Evolutionary conservation across 2,329 filamentous ascomycete species (phyloP), one percentile per base, ranked within the genome.

Genomic region (Sclerotinia glacialis): DNA sequence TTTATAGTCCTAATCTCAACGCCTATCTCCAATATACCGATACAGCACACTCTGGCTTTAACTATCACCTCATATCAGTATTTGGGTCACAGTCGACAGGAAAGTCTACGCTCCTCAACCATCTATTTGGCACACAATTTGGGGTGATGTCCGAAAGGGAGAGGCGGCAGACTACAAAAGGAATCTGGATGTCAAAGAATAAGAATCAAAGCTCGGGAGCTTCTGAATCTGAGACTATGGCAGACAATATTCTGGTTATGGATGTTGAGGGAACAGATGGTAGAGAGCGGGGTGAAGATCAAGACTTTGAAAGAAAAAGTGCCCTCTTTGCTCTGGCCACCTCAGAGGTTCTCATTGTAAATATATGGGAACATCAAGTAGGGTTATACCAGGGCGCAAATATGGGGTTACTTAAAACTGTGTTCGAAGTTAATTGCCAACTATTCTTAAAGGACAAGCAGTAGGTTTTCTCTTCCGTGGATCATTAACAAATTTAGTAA

Each of bases 111-210:
- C 85, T 99, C 55, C 87, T 99, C 71, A 99, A 99, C 82, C 85
- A 94, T 79, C 88, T 99, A 67, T 99, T 99, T 78, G 92, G 92
- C 70, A 99, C 95, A 72, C 85, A 93, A 67, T 99, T 99, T 81
- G 94, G 92, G 72, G 94, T 99, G 77, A 99, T 99, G 95, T 92
- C 92, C 74, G 95, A 99, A 83, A 85, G 88, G 69, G 93, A 97
- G 78, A 87, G 95, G 71, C 89, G 93, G 69, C 95, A 99, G 83
- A 99, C 95, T 0, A 99, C 95, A 54, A 99, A 98, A 83, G 95
- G 95, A 76, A 99, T 99, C 77, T 99, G 95, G 95, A 90, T 99
- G 89, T 96, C 93, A 71, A 96, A 97, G 82, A 98, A 98, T 80
- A 97, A 96, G 82, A 81, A 82, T 37, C 78, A 79, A 53, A 83